A percentile compares a stretch with the other conserved stretches of the same genome.
Evolutionary conservation across 2,329 filamentous ascomycete species (phyloP).

Genomic region (Alternaria consortialis): DNA sequence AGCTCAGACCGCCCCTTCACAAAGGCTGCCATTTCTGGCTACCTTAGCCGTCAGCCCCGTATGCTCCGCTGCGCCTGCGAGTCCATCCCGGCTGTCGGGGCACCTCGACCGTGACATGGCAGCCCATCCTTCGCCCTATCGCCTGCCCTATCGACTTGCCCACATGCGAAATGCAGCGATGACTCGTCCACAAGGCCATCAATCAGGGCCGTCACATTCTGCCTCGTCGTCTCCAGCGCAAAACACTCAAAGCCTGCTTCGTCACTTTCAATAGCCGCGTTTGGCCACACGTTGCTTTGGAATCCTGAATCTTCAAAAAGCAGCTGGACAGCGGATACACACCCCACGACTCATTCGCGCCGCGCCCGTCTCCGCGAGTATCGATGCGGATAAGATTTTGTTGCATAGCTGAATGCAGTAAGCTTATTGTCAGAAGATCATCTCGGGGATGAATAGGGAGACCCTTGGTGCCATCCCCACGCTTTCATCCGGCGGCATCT

Average conservation of each 20-base stretch:
- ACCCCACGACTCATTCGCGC: constrained; percentile 22
- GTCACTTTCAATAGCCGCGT: constrained; percentile 10
- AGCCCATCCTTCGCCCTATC: constrained; percentile 23
- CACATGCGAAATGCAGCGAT: constrained; percentile 29
- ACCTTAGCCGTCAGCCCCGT: constrained; percentile 33
- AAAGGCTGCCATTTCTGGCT: constrained; percentile 31
- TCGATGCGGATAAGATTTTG: constrained; percentile 27
- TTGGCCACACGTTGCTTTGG: constrained; percentile 14
- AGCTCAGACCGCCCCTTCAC: constrained; percentile 28
- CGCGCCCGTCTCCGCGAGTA: constrained; percentile 29
- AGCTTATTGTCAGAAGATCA: constrained; percentile 36
- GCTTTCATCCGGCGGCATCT: constrained; percentile 31
- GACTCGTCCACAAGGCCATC: constrained; percentile 37
- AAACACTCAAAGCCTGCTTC: constrained; percentile 17
- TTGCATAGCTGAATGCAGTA: constrained; percentile 22
- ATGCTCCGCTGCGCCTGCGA: constrained; percentile 25
- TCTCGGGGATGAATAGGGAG: constrained; percentile 33
- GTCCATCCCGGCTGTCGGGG: constrained; percentile 39
- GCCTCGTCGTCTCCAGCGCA: constrained; percentile 10
- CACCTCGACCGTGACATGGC: constrained; percentile 35
- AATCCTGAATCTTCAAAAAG: constrained; percentile 14
- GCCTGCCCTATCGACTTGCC: constrained; percentile 29
- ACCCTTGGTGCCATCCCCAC: constrained; percentile 27
- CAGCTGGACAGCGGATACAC: constrained; percentile 19
- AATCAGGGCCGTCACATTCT: constrained; percentile 25